These are phyloP conservation scores for Drechslerella dactyloides DNA, from an alignment of 2,329 filamentous ascomycete genomes.

Conservation along the genomic window DNA sequence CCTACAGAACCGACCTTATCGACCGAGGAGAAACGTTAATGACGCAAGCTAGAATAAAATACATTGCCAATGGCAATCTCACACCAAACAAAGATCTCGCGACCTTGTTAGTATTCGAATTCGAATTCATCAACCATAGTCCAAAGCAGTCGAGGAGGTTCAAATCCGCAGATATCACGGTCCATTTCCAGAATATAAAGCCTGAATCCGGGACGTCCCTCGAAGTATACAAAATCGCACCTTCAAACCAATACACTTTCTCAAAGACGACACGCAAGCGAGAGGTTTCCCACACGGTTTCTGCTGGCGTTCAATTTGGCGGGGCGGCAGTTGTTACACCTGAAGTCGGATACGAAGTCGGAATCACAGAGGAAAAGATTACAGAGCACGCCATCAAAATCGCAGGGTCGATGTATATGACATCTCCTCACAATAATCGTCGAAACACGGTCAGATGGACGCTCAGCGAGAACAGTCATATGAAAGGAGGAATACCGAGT, in stretches of 20 bases:
- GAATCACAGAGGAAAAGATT: background rate
- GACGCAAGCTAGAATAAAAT: slow-evolving; percentile 1
- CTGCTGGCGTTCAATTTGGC: background rate
- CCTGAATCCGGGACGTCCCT: background rate
- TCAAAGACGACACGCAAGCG: background rate
- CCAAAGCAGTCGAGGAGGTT: slow-evolving; percentile 1
- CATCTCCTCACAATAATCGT: slow-evolving; percentile 2
- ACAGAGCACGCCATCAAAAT: background rate
- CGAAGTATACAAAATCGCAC: slow-evolving; percentile 5
- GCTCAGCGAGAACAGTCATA: background rate
- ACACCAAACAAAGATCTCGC: background rate
- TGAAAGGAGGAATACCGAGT: slow-evolving; percentile 3
- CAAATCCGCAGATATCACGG: slow-evolving; percentile 1
- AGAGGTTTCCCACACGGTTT: background rate
- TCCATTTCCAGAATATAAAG: background rate
- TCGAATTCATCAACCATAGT: slow-evolving; percentile 7
- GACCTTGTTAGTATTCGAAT: background rate
- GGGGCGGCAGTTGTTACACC: background rate
- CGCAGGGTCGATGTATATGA: slow-evolving; percentile 5
- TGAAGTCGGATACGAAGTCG: background rate
- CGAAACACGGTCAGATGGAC: slow-evolving; percentile 5
- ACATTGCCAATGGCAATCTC: slow-evolving; percentile 1
- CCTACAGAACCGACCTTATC: background rate
- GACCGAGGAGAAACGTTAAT: slow-evolving; percentile 3
- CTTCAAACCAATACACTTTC: background rate